Base-by-base conservation (phyloP, 2,329 filamentous ascomycete genomes). In the Periconia macrospinosa region DNA sequence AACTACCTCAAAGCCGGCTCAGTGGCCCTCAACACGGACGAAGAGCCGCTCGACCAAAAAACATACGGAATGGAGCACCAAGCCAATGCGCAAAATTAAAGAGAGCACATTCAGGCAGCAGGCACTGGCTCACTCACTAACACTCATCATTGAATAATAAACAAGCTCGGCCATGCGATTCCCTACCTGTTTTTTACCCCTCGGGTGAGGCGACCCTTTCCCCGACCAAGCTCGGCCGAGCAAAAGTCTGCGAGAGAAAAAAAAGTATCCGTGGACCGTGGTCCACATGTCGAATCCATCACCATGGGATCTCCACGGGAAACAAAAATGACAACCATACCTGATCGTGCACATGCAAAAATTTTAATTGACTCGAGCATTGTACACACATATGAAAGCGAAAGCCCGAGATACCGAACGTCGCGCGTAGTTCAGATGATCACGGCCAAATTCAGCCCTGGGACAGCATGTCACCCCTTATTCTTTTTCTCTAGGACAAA, bases 81-180 rank as follows among this genome's bases (percentile, higher is more conserved):
- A 37, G 23, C n/a, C 35, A 47, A 44, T 37, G 20, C 41, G 45
- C 47, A 47, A 45, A 45, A 48, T 48, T 50, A 20, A 37, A 14
- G 45, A 44, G 44, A 47, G 41, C 48, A 19, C 57, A 49, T 55
- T 56, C 55, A 60, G 57, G 58, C 23, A 27, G 23, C 23, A 27
- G 23, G 23, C 23, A 62, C 55, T 60, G 58, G 49, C 57, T 60
- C 48, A 57, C 55, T 62, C 57, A 56, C n/a, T n/a, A n/a, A n/a
- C 58, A 55, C 60, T 53, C 57, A 60, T 66, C 54, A 58, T 42
- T 10, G 41, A 18, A 18, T 18, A 11, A 11, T 3, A 17, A 11
- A 11, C 42, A 9, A 23, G 6, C 14, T 45, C 56, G 55, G 53
- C 60, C 61, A 58, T 43, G 9, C 60, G 45, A 27, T 27, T 27